These are phyloP conservation scores for Phytophthora idaei DNA, from an alignment of 352 stramenopile species.

Conservation along the genomic window DNA sequence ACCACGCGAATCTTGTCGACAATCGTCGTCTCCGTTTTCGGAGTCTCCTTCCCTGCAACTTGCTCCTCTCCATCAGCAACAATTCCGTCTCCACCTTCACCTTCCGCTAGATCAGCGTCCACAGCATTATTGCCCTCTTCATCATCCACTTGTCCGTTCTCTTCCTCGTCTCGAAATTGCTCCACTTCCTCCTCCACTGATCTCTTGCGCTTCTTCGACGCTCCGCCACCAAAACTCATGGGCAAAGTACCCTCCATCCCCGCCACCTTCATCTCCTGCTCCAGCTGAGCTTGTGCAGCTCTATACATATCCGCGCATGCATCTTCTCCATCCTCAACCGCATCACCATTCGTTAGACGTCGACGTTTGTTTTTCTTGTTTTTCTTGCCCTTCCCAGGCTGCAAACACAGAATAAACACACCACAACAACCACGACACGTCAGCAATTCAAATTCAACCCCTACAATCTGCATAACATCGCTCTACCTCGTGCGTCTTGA, in stretches of 20 bases:
- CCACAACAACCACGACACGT: slow-evolving; percentile 2
- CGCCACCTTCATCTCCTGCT: slow-evolving; percentile 64
- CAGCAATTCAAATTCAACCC: background rate
- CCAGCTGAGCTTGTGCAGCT: slow-evolving; percentile 56
- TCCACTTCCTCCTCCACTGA: slow-evolving; percentile 7
- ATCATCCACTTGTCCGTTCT: background rate
- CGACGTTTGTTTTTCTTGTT: slow-evolving; percentile 42
- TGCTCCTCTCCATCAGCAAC: background rate
- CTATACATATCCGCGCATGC: slow-evolving; percentile 49
- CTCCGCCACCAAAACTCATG: slow-evolving; percentile 55
- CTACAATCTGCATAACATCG: background rate
- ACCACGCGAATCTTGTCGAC: slow-evolving; percentile 67
- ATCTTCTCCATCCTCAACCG: slow-evolving; percentile 13
- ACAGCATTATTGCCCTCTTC: background rate
- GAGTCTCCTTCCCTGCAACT: background rate
- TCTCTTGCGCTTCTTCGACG: slow-evolving; percentile 38
- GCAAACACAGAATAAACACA: slow-evolving; percentile 4
- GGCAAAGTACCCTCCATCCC: slow-evolving; percentile 60
- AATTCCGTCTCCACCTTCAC: slow-evolving; percentile 1
- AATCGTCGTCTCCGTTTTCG: slow-evolving; percentile 26
- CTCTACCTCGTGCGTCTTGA: slow-evolving; percentile 31
- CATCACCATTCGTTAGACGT: slow-evolving; percentile 6
- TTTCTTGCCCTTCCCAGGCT: slow-evolving; percentile 27
- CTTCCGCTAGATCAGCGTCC: slow-evolving; percentile 3
- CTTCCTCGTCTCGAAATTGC: slow-evolving; percentile 2